A percentile compares a stretch with the other conserved stretches of the same genome.
These are phyloP conservation scores for Pythium dissotocum DNA, from an alignment of 352 stramenopile genomes.

Conservation along the genomic window DNA sequence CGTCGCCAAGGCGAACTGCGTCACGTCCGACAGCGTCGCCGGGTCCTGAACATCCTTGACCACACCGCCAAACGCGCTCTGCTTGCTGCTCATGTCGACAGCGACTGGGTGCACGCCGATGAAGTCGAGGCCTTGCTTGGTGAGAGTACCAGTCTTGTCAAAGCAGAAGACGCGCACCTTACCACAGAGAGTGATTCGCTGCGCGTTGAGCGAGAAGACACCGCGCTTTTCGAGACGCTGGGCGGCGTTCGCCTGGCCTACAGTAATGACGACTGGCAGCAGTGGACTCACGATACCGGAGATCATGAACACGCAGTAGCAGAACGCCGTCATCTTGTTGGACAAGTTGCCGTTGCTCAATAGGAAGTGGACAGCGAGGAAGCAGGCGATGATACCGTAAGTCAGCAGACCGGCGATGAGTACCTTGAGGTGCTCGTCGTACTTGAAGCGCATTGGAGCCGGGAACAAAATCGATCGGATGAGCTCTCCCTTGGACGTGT, in stretches of 20 bases:
- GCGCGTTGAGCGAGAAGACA: slow-evolving; percentile 84
- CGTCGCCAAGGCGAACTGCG: too few species aligned
- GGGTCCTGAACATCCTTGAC: too few species aligned
- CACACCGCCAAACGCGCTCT: too few species aligned
- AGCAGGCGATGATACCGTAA: slow-evolving; percentile 71
- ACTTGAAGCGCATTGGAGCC: slow-evolving; percentile 89
- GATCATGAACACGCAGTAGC: slow-evolving; percentile 84
- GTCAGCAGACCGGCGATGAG: slow-evolving; percentile 78
- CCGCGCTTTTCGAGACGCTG: slow-evolving; percentile 71
- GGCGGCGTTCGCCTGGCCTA: slow-evolving; percentile 84
- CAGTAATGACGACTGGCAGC: slow-evolving; percentile 86
- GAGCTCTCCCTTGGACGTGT: slow-evolving; percentile 84
- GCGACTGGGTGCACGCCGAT: too few species aligned
- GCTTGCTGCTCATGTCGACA: too few species aligned
- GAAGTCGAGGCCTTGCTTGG: slow-evolving; percentile 89
- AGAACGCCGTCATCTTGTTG: slow-evolving; percentile 71
- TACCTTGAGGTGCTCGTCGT: slow-evolving; percentile 87
- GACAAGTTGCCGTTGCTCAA: slow-evolving; percentile 61
- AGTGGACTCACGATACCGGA: slow-evolving; percentile 79
- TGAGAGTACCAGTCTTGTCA: slow-evolving; percentile 93
- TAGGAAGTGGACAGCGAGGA: slow-evolving; percentile 69
- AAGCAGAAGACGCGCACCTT: slow-evolving; percentile 91
- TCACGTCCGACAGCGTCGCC: too few species aligned
- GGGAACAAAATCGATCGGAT: slow-evolving; percentile 88
- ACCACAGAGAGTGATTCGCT: slow-evolving; percentile 84